A percentile compares a stretch with the other conserved stretches of the same genome.
These are phyloP conservation scores for Lecanosticta acicola DNA, from an alignment of 2,329 filamentous ascomycete species.

Conservation along the genomic window DNA sequence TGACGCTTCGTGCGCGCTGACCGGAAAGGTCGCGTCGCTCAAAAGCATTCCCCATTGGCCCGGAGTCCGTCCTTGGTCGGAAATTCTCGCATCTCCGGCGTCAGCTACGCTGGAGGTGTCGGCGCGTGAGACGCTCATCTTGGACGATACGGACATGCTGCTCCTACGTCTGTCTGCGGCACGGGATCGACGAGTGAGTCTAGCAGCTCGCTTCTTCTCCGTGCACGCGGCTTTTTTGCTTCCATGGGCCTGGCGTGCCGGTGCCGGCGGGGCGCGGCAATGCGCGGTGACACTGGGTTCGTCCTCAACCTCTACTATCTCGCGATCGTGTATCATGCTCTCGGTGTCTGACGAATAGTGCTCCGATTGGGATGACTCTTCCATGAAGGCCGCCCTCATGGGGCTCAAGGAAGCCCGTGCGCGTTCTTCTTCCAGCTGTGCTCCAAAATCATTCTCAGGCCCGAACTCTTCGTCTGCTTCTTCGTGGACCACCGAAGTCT, in stretches of 20 bases:
- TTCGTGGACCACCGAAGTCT: not conserved
- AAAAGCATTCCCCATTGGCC: not conserved
- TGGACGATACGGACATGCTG: not conserved
- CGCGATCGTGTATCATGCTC: conserved; percentile 3
- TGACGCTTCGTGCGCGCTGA: no score
- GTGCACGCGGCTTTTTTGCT: not conserved
- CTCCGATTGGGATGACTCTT: not conserved
- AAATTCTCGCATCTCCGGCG: not conserved
- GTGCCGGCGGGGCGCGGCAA: no score
- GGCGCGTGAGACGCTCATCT: not conserved
- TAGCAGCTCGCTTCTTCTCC: not conserved
- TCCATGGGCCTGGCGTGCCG: not conserved
- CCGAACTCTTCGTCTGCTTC: conserved; percentile 1
- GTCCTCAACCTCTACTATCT: conserved; percentile 4
- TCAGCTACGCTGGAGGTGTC: not conserved
- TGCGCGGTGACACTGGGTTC: not conserved
- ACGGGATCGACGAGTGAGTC: not conserved
- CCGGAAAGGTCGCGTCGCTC: not conserved
- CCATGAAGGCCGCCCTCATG: not conserved
- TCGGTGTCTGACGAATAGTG: not conserved
- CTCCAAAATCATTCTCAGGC: conserved; percentile 2
- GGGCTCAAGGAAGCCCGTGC: not conserved
- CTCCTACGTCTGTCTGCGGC: not conserved
- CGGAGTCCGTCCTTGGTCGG: not conserved
- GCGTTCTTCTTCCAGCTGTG: not conserved